Evolutionary conservation across 2,329 filamentous ascomycete genomes (phyloP).

Genomic region (Fragosphaeria purpurea): DNA sequence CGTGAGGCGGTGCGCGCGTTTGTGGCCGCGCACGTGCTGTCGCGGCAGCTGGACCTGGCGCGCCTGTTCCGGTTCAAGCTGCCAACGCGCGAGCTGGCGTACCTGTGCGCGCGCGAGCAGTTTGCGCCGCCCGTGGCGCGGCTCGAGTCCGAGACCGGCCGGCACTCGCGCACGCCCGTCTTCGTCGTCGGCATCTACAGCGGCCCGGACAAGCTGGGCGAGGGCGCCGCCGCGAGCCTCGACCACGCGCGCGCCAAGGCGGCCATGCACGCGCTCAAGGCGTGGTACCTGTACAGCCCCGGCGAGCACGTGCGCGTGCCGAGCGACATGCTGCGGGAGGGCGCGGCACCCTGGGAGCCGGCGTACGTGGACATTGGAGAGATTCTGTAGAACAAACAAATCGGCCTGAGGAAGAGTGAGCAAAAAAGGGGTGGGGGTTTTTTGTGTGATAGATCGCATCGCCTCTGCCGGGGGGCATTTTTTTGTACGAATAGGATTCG

Average conservation of each 20-base stretch:
- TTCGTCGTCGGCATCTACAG: slow-evolving; percentile 92
- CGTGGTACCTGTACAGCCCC: slow-evolving; percentile 94
- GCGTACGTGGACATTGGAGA: slow-evolving; percentile 62
- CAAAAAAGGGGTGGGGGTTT: neutral
- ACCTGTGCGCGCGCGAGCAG: slow-evolving; percentile 77
- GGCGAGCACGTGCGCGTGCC: slow-evolving; percentile 52
- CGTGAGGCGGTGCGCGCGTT: slow-evolving; percentile 71
- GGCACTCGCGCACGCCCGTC: slow-evolving; percentile 73
- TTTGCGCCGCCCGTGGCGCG: slow-evolving; percentile 82
- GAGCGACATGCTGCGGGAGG: slow-evolving; percentile 56
- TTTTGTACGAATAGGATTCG: no score
- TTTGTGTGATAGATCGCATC: no score
- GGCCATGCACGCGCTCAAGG: slow-evolving; percentile 75
- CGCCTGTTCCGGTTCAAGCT: slow-evolving; percentile 74
- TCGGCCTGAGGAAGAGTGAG: no score
- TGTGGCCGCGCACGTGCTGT: slow-evolving; percentile 73
- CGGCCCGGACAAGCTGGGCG: slow-evolving; percentile 81
- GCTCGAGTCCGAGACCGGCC: slow-evolving; percentile 83
- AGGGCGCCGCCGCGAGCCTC: slow-evolving; percentile 72
- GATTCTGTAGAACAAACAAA: slow-evolving; percentile 45
- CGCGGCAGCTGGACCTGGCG: slow-evolving; percentile 65
- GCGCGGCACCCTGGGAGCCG: slow-evolving; percentile 54
- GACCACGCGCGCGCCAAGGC: slow-evolving; percentile 70
- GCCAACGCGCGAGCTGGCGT: slow-evolving; percentile 72
- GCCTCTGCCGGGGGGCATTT: no score